Conservation (phyloP, 1,139 yeast genomes). For the Taiozyma sp. region DNA sequence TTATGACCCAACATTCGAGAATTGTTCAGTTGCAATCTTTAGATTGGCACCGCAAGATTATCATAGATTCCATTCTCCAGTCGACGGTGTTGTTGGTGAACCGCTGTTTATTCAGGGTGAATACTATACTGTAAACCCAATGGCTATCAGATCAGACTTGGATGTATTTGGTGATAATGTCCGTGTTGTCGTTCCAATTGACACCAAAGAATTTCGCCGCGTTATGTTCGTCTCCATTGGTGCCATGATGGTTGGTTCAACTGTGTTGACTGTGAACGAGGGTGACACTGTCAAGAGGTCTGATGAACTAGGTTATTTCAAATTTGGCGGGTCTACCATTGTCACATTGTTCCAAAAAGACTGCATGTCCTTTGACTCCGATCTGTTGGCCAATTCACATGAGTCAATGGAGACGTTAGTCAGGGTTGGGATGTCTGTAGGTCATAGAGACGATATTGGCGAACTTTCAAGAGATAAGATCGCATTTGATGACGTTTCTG, state of each 20-base stretch:
- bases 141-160: constrained; percentile 84
- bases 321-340: constrained; percentile 92
- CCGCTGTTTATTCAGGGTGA: constrained; percentile 77
- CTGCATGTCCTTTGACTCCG: constrained; percentile 59
- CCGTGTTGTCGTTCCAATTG: constrained; percentile 69
- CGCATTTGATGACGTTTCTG: constrained; percentile 43
- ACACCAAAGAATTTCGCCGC: constrained; percentile 67
- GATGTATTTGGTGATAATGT: constrained; percentile 95
- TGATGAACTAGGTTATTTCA: constrained; percentile 89
- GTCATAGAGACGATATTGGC: constrained; percentile 52
- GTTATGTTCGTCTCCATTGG: constrained; percentile 83
- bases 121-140: constrained; percentile 94
- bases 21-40: constrained; percentile 70
- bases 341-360: constrained; percentile 47
- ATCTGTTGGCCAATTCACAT: constrained; percentile 60
- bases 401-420: constrained; percentile 76
- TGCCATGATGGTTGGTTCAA: constrained; percentile 99
- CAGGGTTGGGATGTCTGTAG: constrained; percentile 88
- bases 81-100: constrained; percentile 62
- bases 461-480: constrained; percentile 46
- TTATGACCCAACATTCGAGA: constrained; percentile 30
- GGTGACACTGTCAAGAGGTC: constrained; percentile 59
- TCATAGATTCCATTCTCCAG: constrained; percentile 89
- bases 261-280: constrained; percentile 59
- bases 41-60: constrained; percentile 96